Evolutionary conservation across 139 green algal species (phyloP), one percentile per base, ranked within the genome.

Genomic region (Chlamydomonas urium): DNA sequence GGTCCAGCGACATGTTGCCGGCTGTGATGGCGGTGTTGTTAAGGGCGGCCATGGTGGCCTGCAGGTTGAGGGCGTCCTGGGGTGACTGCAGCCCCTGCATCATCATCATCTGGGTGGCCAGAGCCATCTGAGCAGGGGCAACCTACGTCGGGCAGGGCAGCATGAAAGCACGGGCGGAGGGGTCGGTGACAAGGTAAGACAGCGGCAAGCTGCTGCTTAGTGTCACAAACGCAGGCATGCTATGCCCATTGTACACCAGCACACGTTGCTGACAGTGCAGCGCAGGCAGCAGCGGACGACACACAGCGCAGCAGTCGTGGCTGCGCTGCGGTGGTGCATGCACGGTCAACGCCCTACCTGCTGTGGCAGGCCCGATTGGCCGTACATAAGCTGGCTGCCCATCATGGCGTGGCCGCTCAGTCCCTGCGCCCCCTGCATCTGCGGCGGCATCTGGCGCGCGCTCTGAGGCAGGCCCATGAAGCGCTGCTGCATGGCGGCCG

Each of bases 21-120:
- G 53, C 53, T 63, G 53, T 34, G 19, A 63, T 14, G 6, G 53
- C 53, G 6, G 53, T 17, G 26, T 26, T 63, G 24, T 33, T 63
- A 21, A 34, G 29, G 6, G 53, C 53, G 29, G 53, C 53, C 53
- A 14, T n/a, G n/a, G n/a, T 63, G 19, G 53, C 53, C 53, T 63
- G 53, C 24, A 63, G 53, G 19, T 21, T 26, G 6, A 63, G 10
- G n/a, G 6, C 10, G 29, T 75, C 78, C 0, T 53, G 57, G 29
- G 42, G 79, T 1, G 10, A 6, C n/a, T 67, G 14, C 34, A 88
- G 86, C 24, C 80, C 76, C 24, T 81, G 62, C 42, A 73, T 48
- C 56, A 80, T 66, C 28, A 61, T 45, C 2, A 47, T 36, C 37
- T 85, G 70, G 37, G 47, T 73, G 33, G 75, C 33, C 47, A 74